A percentile compares a stretch with the other conserved stretches of the same genome.
Conservation (phyloP, 140 eudicot species). For the Stevia rebaudiana region DNA sequence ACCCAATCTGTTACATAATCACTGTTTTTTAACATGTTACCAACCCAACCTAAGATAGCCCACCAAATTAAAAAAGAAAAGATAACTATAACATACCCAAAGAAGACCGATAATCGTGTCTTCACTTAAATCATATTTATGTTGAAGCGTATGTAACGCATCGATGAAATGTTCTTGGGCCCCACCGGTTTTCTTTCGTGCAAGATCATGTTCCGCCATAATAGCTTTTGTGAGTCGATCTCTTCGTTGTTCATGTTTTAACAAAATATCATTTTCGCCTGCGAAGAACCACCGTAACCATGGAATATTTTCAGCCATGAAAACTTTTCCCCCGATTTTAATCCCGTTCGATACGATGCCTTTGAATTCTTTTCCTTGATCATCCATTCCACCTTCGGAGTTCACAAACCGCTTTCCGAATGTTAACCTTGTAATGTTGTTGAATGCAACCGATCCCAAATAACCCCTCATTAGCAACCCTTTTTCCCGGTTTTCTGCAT, state of each 20-base stretch:
- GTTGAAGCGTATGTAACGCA: conserved; percentile 70
- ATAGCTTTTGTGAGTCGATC: conserved; percentile 62
- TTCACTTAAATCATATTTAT: conserved; percentile 67
- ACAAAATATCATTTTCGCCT: conserved; percentile 52
- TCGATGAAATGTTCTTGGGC: conserved; percentile 78
- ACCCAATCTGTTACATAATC: too few relatives aligned
- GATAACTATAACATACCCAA: conserved; percentile 79
- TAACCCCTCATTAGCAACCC: conserved; percentile 50
- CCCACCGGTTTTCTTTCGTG: conserved; percentile 55
- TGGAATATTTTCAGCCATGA: conserved; percentile 69
- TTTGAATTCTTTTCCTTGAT: conserved; percentile 73
- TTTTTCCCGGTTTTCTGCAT: conserved; percentile 53
- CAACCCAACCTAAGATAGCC: neutral
- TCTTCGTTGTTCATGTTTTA: conserved; percentile 57
- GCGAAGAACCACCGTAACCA: conserved; percentile 80
- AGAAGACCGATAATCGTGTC: conserved; percentile 79
- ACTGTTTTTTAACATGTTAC: too few relatives aligned
- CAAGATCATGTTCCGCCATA: conserved; percentile 78
- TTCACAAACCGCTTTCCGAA: conserved; percentile 71
- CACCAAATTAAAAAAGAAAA: too few relatives aligned
- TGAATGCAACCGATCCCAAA: conserved; percentile 75
- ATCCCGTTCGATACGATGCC: conserved; percentile 58
- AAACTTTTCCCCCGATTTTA: conserved; percentile 47
- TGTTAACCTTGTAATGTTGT: conserved; percentile 76
- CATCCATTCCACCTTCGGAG: conserved; percentile 55